Evolutionary conservation across 2,329 filamentous ascomycete species (phyloP).

Genomic region (Penicillium psychrosexuale): DNA sequence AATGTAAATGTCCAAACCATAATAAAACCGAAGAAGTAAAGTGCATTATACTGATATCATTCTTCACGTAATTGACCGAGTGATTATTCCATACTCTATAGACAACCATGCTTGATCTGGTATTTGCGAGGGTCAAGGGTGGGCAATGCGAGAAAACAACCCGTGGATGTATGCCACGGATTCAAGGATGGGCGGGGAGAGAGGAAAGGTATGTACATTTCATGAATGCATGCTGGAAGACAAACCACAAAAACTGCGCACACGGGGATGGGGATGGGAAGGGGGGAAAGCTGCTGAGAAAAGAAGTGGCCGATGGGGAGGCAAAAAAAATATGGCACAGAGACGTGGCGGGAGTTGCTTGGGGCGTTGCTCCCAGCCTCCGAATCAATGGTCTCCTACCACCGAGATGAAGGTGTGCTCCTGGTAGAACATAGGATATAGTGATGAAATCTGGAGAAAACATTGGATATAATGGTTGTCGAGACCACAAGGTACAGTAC

Average conservation of each 20-base stretch:
- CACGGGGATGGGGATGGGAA: slow-evolving; percentile 7
- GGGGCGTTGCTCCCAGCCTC: neutral
- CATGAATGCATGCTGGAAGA: slow-evolving; percentile 28
- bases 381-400: slow-evolving; percentile 1
- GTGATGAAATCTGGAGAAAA: neutral
- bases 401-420: neutral
- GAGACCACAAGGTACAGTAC: neutral
- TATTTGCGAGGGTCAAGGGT: slow-evolving; percentile 25
- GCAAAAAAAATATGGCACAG: neutral
- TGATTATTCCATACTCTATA: slow-evolving; percentile 33
- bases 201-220: slow-evolving; percentile 33
- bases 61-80: slow-evolving; percentile 25
- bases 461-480: neutral
- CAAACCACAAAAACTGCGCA: slow-evolving; percentile 19
- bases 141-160: slow-evolving; percentile 18
- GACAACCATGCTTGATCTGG: slow-evolving; percentile 27
- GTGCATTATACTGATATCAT: slow-evolving; percentile 27
- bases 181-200: slow-evolving; percentile 11
- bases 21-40: slow-evolving; percentile 1
- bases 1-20: neutral
- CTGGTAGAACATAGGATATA: neutral
- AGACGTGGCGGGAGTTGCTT: neutral
- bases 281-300: slow-evolving; percentile 7
- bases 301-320: slow-evolving; percentile 12
- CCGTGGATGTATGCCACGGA: slow-evolving; percentile 12